phyloP scores from a whole-genome alignment of 352 stramenopile species.

The Aphanomyces invadans region DNA sequence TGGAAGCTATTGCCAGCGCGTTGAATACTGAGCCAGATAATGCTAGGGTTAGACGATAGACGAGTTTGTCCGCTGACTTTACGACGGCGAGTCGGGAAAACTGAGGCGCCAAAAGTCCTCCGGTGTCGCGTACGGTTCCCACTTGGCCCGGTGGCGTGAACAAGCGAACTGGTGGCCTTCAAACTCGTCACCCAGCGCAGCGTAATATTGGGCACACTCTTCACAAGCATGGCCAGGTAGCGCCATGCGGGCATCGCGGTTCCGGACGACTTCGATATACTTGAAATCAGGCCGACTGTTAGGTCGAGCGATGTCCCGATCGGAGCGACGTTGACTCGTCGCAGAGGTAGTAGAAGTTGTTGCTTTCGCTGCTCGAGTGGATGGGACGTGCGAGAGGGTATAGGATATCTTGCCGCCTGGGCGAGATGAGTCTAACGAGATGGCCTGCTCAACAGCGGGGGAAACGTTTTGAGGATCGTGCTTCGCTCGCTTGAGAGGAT shows the following conservation, averaged over 20 bases:
- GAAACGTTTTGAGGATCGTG: neutral
- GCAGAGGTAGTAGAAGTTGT: too few relatives aligned
- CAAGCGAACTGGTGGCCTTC: slow-evolving; percentile 45
- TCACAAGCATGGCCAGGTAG: slow-evolving; percentile 57
- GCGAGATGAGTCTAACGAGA: too few relatives aligned
- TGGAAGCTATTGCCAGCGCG: slow-evolving; percentile 71
- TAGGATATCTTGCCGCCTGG: neutral
- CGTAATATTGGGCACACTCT: slow-evolving; percentile 76
- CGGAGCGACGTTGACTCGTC: too few relatives aligned
- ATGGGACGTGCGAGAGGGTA: neutral
- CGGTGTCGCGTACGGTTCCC: slow-evolving; percentile 67
- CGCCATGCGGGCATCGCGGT: slow-evolving; percentile 46
- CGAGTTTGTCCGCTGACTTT: too few relatives aligned
- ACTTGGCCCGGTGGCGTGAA: slow-evolving; percentile 66
- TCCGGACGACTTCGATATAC: slow-evolving; percentile 78
- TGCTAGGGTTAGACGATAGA: neutral
- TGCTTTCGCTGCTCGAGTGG: neutral
- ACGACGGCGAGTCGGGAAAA: slow-evolving; percentile 58
- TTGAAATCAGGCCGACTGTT: slow-evolving; percentile 22
- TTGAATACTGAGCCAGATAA: slow-evolving; percentile 54
- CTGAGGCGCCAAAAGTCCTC: slow-evolving; percentile 80
- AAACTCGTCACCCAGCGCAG: slow-evolving; percentile 48
- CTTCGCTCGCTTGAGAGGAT: neutral
- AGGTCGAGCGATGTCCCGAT: neutral
- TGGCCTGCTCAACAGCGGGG: too few relatives aligned